These are phyloP conservation scores for Paralagenidium karlingii DNA, from an alignment of 352 stramenopile genomes.

Conservation along the genomic window DNA sequence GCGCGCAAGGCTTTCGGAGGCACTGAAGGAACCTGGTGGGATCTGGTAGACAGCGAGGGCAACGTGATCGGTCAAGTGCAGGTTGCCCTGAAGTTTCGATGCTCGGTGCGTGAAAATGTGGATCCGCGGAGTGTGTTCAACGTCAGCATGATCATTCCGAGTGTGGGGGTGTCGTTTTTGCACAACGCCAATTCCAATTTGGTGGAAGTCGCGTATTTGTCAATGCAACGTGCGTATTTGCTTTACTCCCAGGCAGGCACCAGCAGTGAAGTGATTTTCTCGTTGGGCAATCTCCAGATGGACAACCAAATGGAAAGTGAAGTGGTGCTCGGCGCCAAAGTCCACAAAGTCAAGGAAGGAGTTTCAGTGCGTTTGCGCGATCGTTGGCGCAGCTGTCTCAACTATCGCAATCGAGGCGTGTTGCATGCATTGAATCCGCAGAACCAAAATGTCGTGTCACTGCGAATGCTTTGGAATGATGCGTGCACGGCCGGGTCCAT, in stretches of 20 bases:
- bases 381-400: constrained; percentile 71
- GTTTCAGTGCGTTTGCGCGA: constrained; percentile 74
- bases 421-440: constrained; percentile 50
- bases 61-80: constrained; percentile 70
- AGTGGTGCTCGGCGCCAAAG: constrained; percentile 69
- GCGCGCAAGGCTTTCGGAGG: constrained; percentile 51
- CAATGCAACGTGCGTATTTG: constrained; percentile 60
- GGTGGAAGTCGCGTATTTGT: constrained; percentile 81
- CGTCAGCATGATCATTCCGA: constrained; percentile 66
- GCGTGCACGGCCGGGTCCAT: constrained; percentile 66
- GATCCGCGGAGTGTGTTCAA: constrained; percentile 29
- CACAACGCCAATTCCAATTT: constrained; percentile 74
- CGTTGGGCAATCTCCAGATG: constrained; percentile 79
- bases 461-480: constrained; percentile 81
- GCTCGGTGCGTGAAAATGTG: constrained; percentile 33
- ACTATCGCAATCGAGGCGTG: constrained; percentile 74
- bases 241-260: constrained; percentile 57
- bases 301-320: constrained; percentile 85
- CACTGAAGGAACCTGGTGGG: constrained; percentile 76
- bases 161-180: constrained; percentile 70
- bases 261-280: constrained; percentile 75
- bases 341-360: constrained; percentile 77
- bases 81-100: constrained; percentile 72
- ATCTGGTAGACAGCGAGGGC: constrained; percentile 62
- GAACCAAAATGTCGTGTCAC: constrained; percentile 49